Percentiles rank a stretch among this genome's conserved stretches.
Conservation (phyloP, 2,329 filamentous ascomycete species). For the Aspergillus piperis region DNA sequence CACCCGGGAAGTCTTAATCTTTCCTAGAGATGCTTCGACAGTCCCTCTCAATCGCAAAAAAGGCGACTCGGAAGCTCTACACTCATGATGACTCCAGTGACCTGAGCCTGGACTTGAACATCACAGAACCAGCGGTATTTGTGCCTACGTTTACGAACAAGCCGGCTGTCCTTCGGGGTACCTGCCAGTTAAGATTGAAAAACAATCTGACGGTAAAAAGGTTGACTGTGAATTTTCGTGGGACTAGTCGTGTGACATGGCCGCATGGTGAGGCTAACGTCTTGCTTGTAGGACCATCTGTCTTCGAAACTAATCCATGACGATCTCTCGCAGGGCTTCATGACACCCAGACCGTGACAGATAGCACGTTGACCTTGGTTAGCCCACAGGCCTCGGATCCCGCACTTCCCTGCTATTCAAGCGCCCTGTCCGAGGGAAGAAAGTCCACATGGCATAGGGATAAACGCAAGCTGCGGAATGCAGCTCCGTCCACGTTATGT, state of each 20-base stretch:
- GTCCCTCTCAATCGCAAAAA: background rate
- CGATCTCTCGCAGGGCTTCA: constrained; percentile 8
- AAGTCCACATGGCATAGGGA: background rate
- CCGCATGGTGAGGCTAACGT: constrained; percentile 14
- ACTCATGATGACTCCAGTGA: constrained; percentile 2
- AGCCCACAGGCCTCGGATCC: constrained; percentile 1
- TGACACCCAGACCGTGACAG: constrained; percentile 11
- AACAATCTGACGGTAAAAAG: constrained; percentile 9
- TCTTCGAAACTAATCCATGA: background rate
- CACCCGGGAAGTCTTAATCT: background rate
- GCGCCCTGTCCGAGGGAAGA: background rate
- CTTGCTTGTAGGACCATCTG: background rate
- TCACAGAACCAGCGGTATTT: constrained; percentile 19
- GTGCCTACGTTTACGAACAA: constrained; percentile 17
- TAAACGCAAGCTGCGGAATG: constrained; percentile 8
- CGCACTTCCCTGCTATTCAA: background rate
- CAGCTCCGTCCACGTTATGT: constrained; percentile 3
- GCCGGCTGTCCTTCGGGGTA: constrained; percentile 18
- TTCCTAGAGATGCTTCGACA: constrained; percentile 7
- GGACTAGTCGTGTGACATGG: constrained; percentile 17
- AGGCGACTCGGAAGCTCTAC: background rate
- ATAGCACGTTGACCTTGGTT: constrained; percentile 12
- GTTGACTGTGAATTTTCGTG: constrained; percentile 15
- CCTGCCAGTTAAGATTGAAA: constrained; percentile 14
- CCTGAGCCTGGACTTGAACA: constrained; percentile 8